Evolutionary conservation across 208 protist species (phyloP).

Genomic region (Entamoeba invadens): DNA sequence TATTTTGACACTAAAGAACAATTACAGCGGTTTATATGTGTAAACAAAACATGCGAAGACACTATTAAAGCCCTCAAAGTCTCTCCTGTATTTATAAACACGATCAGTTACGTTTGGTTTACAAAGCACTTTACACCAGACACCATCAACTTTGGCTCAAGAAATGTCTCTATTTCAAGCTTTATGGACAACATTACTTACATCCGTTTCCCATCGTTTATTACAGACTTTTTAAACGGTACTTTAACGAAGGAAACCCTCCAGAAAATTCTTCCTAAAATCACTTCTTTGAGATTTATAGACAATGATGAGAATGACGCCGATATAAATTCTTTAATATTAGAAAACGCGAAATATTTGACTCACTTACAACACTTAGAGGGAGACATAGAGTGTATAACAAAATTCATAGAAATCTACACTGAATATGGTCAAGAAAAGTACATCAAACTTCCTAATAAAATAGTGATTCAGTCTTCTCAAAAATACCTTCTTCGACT

Average conservation of each 20-base stretch:
- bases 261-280: background rate
- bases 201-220: background rate
- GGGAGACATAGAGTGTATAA: background rate
- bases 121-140: background rate
- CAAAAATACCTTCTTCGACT: no score
- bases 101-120: background rate
- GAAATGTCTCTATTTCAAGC: background rate
- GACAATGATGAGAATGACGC: background rate
- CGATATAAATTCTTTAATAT: background rate
- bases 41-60: background rate
- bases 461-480: background rate
- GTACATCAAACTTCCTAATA: background rate
- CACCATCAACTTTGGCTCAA: background rate
- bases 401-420: background rate
- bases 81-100: background rate
- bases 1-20: background rate
- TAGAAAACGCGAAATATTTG: background rate
- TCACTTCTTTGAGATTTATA: background rate
- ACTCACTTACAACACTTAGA: background rate
- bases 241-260: background rate
- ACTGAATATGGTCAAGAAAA: background rate
- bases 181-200: background rate
- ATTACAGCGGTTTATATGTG: background rate
- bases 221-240: background rate
- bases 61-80: background rate